Evolutionary conservation across 2,329 filamentous ascomycete genomes (phyloP).

Genomic region (Penicillium sp.): DNA sequence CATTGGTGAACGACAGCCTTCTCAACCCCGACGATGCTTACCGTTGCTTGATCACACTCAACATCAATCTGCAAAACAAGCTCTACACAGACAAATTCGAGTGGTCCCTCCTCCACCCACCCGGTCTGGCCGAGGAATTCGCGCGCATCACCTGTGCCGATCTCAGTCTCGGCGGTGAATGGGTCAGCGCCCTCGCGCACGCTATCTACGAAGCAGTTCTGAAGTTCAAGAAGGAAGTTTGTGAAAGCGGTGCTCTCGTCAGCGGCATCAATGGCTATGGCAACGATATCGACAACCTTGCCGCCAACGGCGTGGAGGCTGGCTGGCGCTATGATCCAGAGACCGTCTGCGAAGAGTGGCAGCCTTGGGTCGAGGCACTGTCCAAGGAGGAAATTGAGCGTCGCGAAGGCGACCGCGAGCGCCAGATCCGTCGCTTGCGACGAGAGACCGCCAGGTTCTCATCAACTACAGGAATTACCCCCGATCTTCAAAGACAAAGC

Average conservation of each 20-base stretch:
- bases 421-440: constrained; percentile 81
- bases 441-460: constrained; percentile 92
- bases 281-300: constrained; percentile 82
- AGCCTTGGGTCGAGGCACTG: constrained; percentile 76
- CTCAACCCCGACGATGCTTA: constrained; percentile 93
- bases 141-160: constrained; percentile 92
- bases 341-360: constrained; percentile 80
- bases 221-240: constrained; percentile 92
- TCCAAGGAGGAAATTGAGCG: constrained; percentile 98
- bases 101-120: constrained; percentile 91
- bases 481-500: constrained; percentile 66
- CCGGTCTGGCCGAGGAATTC: constrained; percentile 88
- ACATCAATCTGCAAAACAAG: constrained; percentile 86
- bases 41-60: constrained; percentile 86
- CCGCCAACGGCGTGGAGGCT: constrained; percentile 77
- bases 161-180: constrained; percentile 84
- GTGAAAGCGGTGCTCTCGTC: constrained; percentile 87
- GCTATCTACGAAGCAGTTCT: constrained; percentile 95
- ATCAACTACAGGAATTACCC: constrained; percentile 77
- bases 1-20: constrained; percentile 65
- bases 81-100: constrained; percentile 97
- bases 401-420: constrained; percentile 88
- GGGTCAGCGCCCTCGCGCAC: constrained; percentile 91
- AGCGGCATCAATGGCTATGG: constrained; percentile 68
- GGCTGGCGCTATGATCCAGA: constrained; percentile 97